phyloP scores from a whole-genome alignment of 257 asterid genomes.

The Primulina tabacum region DNA sequence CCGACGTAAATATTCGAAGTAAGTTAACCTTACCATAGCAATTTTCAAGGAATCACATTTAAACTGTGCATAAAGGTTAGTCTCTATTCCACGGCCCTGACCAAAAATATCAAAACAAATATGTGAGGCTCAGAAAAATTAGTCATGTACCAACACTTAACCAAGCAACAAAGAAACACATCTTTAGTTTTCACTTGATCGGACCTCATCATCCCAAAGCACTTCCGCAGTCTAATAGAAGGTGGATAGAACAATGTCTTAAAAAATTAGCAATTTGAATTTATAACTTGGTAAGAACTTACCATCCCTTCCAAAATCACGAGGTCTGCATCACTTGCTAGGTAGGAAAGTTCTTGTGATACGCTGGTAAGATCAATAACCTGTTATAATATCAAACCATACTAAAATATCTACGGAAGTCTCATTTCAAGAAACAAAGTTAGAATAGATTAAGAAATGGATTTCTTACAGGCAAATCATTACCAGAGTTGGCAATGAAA shows the following conservation, averaged over 20 bases:
- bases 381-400: constrained; percentile 34
- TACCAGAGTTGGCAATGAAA: constrained; percentile 83
- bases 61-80: constrained; percentile 90
- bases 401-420: constrained; percentile 17
- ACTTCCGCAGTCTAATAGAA: no score
- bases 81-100: constrained; percentile 98
- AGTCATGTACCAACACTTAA: no score
- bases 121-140: constrained; percentile 10
- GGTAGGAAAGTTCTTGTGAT: constrained; percentile 90
- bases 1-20: constrained; percentile 3
- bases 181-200: no score
- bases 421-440: constrained; percentile 2
- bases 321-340: constrained; percentile 88
- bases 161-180: no score
- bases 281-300: constrained; percentile 21
- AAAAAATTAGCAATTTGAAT: no score
- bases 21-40: constrained; percentile 65
- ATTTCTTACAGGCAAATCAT: constrained; percentile 85
- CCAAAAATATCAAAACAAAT: constrained; percentile 6
- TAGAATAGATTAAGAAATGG: constrained; percentile 15
- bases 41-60: constrained; percentile 89
- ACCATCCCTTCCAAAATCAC: constrained; percentile 97
- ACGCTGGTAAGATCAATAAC: constrained; percentile 81
- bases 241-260: no score
- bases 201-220: no score